A percentile compares a stretch with the other conserved stretches of the same genome.
Evolutionary conservation across 352 stramenopile species (phyloP).

Genomic region (Pythium aquatile): DNA sequence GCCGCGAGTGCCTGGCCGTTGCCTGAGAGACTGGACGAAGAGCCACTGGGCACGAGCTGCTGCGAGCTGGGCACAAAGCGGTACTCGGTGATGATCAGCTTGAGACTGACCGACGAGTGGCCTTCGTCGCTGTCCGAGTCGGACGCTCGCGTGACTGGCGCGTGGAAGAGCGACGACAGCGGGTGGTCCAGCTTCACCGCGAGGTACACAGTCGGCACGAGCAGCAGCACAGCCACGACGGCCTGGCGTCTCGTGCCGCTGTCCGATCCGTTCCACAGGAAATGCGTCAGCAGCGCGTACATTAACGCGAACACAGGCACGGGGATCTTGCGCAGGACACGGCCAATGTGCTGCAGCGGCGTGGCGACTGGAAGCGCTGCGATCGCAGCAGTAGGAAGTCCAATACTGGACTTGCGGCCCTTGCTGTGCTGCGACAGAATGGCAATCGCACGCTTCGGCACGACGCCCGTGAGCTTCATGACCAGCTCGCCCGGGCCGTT

Average conservation of each 20-base stretch:
- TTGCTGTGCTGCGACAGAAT: conserved; percentile 34
- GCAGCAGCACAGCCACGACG: conserved; percentile 56
- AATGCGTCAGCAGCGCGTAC: conserved; percentile 66
- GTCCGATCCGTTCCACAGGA: conserved; percentile 49
- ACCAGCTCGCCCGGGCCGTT: conserved; percentile 62
- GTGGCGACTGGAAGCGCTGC: conserved; percentile 9
- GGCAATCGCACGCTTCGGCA: conserved; percentile 41
- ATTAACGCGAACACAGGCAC: conserved; percentile 66
- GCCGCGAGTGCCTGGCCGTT: conserved; percentile 9
- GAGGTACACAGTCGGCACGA: conserved; percentile 65
- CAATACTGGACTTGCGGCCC: conserved; percentile 17
- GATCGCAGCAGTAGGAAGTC: conserved; percentile 9
- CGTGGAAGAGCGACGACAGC: conserved; percentile 60
- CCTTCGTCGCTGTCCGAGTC: conserved; percentile 18
- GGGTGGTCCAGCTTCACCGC: conserved; percentile 74
- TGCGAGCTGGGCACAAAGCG: conserved; percentile 37
- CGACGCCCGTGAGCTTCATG: conserved; percentile 52
- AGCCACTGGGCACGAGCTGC: background rate
- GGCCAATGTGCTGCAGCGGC: conserved; percentile 16
- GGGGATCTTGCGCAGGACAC: conserved; percentile 38
- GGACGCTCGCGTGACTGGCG: conserved; percentile 25
- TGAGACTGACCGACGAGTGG: conserved; percentile 38
- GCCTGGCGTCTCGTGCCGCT: conserved; percentile 36
- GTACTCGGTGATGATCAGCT: conserved; percentile 77
- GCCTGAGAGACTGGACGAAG: conserved; percentile 11